Base-by-base conservation (phyloP, 305 asterid species). In the Plantago lanceolata region DNA sequence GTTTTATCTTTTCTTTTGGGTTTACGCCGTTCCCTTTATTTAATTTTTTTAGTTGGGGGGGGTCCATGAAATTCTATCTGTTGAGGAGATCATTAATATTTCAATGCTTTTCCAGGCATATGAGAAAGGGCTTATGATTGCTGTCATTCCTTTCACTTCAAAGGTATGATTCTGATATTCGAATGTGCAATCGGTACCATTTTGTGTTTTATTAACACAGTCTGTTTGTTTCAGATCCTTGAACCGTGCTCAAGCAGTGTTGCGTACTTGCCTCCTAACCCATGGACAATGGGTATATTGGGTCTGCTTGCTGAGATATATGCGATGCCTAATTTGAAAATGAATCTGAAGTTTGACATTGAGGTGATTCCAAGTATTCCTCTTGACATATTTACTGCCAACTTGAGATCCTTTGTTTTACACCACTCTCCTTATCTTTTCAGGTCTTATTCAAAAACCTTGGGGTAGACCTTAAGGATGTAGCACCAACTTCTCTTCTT, bases 211-310 rank as follows among this genome's bases (percentile, higher is more conserved):
- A 47, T 69, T 73, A 20, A 70, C 69, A 9, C 29, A 57, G 44
- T 63, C 52, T 70, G 13, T 48, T 76, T 68, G 65, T 66, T 82
- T 64, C 85, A 94, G 99, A 71, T 85, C 74, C 75, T 94, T 69
- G 97, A 90, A 67, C 84, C 99, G 66, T 90, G 99, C 72, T 95
- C 93, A 33, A 86, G 69, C 81, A 90, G 99, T 78, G 71, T 88
- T 52, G 99, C 95, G 48, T 94, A 90, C 84, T 96, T 80, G 73
- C 99, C 99, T 50, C 99, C 99, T 50, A 90, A 94, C 68, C 99
- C 99, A 8, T 90, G 99, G 99, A 94, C 99, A 67, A 94, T 94
- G 96, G 99, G 88, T 66, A 84, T 94, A 68, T 96, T 94, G 76
- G 96, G 86, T 69, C 80, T 94, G 75, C 93, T 94, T 63, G 83